Base-by-base conservation (phyloP, 129 eudicot genomes). In the Tanacetum coccineum region DNA sequence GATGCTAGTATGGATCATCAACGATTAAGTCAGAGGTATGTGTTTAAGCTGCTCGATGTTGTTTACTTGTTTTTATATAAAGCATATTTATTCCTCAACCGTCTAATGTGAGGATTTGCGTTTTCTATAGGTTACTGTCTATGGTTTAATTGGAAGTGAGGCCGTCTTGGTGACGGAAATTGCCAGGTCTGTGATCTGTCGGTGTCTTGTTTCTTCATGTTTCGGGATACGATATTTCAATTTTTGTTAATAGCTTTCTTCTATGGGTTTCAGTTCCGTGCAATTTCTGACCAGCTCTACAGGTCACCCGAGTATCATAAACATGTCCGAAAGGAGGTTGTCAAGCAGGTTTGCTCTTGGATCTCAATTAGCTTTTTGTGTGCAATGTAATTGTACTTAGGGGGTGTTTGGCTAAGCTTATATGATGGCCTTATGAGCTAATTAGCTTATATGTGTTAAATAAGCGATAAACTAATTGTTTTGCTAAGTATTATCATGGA, bases 141-240 rank as follows among this genome's bases (percentile, higher is more conserved):
- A 89, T 69, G 89, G 87, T 78, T 67, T 89, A n/a, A 60, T 73
- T 48, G 74, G 96, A 89, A 72, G 82, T 85, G 68, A 81, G 77
- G 75, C n/a, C n/a, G 88, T 89, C 55, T 83, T 26, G 96, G 96
- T 50, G 96, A 89, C 59, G 96, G 96, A 64, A 89, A 89, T 68
- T 89, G 96, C 74, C 96, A 89, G 96, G 96, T 88, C 39, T 32
- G 39, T 32, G 39, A 32, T 32, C 9, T 32, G 39, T 32, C 9
- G 1, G 66, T 22, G 80, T 70, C 56, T 52, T 46, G 15, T 13
- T 56, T 19, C 44, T 57, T 66, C 45, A 1, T 12, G 15, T 63
- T 56, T 32, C 3, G 2, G 6, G 60, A 28, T 42, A 3, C 13
- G 42, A 1, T 59, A 20, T 67, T 26, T 59, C 40, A 42, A 49